A percentile compares a stretch with the other conserved stretches of the same genome.
Conservation (phyloP, 805 yeast species). For the Metschnikowia aberdeeniae region DNA sequence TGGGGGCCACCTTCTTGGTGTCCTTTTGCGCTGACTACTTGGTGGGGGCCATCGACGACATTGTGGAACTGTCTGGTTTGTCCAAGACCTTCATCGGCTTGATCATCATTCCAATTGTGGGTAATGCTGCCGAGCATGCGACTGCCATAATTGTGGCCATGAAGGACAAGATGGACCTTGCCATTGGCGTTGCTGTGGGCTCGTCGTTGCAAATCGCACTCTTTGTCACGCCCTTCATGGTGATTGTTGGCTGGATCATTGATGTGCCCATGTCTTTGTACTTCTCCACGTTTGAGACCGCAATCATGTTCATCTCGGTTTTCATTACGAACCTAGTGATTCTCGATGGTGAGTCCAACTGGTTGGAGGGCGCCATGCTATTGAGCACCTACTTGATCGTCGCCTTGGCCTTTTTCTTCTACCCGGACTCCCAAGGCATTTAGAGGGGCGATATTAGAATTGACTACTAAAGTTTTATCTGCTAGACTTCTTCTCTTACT, state of each 20-base stretch:
- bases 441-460: neutral
- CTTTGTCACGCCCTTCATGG: constrained; percentile 94
- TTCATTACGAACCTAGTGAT: constrained; percentile 83
- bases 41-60: constrained; percentile 88
- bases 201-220: constrained; percentile 92
- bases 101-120: constrained; percentile 92
- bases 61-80: constrained; percentile 78
- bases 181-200: constrained; percentile 95
- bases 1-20: constrained; percentile 69
- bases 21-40: constrained; percentile 90
- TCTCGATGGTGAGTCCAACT: constrained; percentile 90
- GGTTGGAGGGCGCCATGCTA: constrained; percentile 96
- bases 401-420: constrained; percentile 84
- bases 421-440: constrained; percentile 58
- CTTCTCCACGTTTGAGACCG: constrained; percentile 91
- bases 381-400: constrained; percentile 81
- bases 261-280: constrained; percentile 90
- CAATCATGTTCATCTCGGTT: constrained; percentile 84
- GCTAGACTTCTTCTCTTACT: no score
- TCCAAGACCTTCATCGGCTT: constrained; percentile 95
- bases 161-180: constrained; percentile 96
- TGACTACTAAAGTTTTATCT: neutral
- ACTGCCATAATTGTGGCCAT: constrained; percentile 93
- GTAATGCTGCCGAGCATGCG: constrained; percentile 98
- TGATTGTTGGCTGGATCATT: constrained; percentile 86